These are phyloP conservation scores for Boeremia lycopersici DNA, from an alignment of 2,329 filamentous ascomycete genomes.

Conservation along the genomic window DNA sequence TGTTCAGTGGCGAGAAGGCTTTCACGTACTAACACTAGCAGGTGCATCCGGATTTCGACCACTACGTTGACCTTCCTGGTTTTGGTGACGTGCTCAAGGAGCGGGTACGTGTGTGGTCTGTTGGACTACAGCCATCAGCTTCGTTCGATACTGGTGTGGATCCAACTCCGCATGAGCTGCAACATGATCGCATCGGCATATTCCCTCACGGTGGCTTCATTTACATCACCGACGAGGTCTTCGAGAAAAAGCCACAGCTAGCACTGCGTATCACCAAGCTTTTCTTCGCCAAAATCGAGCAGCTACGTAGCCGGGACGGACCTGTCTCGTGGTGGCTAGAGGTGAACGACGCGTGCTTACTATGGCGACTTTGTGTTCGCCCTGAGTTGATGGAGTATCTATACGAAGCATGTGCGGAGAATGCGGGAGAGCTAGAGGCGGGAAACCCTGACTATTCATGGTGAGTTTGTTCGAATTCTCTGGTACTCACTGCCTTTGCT, in stretches of 20 bases:
- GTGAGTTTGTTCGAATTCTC: slow-evolving; percentile 7
- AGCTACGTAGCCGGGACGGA: slow-evolving; percentile 21
- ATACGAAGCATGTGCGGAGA: slow-evolving; percentile 24
- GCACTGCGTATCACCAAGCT: slow-evolving; percentile 46
- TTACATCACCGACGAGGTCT: slow-evolving; percentile 53
- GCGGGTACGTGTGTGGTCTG: slow-evolving; percentile 41
- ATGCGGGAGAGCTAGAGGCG: slow-evolving; percentile 24
- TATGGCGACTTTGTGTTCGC: slow-evolving; percentile 42
- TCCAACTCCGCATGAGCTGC: slow-evolving; percentile 17
- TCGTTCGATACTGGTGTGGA: slow-evolving; percentile 24
- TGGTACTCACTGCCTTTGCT: neutral
- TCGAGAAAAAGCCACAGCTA: slow-evolving; percentile 46
- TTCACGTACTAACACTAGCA: slow-evolving; percentile 15
- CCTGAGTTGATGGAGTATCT: slow-evolving; percentile 40
- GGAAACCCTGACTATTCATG: slow-evolving; percentile 24
- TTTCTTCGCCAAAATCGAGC: slow-evolving; percentile 40
- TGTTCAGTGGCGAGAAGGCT: neutral
- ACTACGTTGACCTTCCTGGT: slow-evolving; percentile 37
- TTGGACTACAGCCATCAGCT: slow-evolving; percentile 35
- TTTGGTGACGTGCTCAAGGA: slow-evolving; percentile 41
- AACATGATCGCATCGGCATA: slow-evolving; percentile 36
- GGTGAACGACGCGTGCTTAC: slow-evolving; percentile 29
- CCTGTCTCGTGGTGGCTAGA: slow-evolving; percentile 22
- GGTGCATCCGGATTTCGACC: slow-evolving; percentile 42
- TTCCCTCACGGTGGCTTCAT: slow-evolving; percentile 49